Base-by-base conservation (phyloP, 306 rosid species). In the Styphnolobium japonicum region DNA sequence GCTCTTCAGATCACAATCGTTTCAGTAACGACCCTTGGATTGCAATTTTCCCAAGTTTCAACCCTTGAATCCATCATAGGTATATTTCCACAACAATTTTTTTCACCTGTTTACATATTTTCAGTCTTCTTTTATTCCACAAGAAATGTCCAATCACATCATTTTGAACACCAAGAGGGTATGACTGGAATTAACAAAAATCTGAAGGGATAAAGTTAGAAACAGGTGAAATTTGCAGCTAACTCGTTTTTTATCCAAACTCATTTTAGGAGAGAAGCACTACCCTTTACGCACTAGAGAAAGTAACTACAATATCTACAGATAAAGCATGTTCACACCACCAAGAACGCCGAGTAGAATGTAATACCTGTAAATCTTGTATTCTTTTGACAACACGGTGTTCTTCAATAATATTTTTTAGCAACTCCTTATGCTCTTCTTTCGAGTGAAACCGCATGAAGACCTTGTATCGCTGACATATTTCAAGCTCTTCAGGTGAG, bases 381-480 rank as follows among this genome's bases (percentile, higher is more conserved):
- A 94, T 85, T 86, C 88, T 89, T 83, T 86, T 89, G 71, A 86
- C 67, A 51, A 92, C 80, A 6, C 79, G 91, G 69, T 92, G 93
- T 77, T 94, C 97, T 84, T 90, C 91, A 71, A 94, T 87, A 48
- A 91, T 62, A 82, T 48, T 86, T 64, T 81, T 90, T 29, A 92
- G 83, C 61, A 94, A 85, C 56, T 88, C 88, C 73, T 70, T 76
- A n/a, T 92, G 98, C 45, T 88, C 89, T 81, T 89, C 88, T 67
- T 85, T 89, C 21, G 94, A 88, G 82, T 94, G 98, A 86, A 84
- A 94, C 81, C 97, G 86, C 89, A 80, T 88, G 82, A 92, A 89
- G 82, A 94, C 97, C 83, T 85, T 89, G 81, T 80, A 91, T 6
- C 72, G 87, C 22, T 84, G 83, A 80, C 92, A 89, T 63, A 94